A percentile compares a stretch with the other conserved stretches of the same genome.
These are phyloP conservation scores for Moricandia moricandioides DNA, from an alignment of 345 rosid species.

Conservation along the genomic window DNA sequence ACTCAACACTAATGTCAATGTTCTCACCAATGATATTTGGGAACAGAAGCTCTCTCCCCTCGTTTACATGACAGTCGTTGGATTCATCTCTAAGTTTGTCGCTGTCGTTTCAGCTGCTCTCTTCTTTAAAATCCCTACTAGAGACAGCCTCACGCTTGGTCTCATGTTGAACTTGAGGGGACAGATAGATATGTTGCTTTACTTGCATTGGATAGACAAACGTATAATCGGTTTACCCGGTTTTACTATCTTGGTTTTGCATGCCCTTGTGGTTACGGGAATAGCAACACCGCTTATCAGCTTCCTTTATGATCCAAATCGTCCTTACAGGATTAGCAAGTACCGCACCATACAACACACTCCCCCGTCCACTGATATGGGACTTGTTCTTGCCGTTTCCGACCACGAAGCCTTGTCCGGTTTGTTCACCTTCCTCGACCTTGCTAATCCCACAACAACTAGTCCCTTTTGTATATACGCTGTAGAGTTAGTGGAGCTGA, in stretches of 20 bases:
- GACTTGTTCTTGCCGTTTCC: conserved; percentile 50
- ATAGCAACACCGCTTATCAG: conserved; percentile 46
- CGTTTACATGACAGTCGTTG: conserved; percentile 37
- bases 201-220: conserved; percentile 67
- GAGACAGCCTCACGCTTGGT: conserved; percentile 56
- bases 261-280: conserved; percentile 35
- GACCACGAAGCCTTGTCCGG: conserved; percentile 44
- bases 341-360: conserved; percentile 77
- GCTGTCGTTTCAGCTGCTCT: conserved; percentile 34
- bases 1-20: conserved; percentile 44
- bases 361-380: conserved; percentile 40
- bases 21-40: conserved; percentile 45
- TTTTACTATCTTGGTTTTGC: conserved; percentile 50
- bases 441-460: conserved; percentile 46
- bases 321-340: conserved; percentile 64
- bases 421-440: conserved; percentile 55
- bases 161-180: conserved; percentile 70
- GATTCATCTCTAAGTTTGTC: conserved; percentile 43
- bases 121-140: conserved; percentile 40
- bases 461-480: conserved; percentile 51
- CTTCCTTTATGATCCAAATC: conserved; percentile 66
- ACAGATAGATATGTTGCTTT: conserved; percentile 52
- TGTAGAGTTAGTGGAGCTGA: conserved; percentile 53
- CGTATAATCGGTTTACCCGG: conserved; percentile 34
- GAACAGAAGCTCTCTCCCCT: conserved; percentile 41